phyloP scores from a whole-genome alignment of 495 filamentous ascomycete species.

The Penicillium lividum region DNA sequence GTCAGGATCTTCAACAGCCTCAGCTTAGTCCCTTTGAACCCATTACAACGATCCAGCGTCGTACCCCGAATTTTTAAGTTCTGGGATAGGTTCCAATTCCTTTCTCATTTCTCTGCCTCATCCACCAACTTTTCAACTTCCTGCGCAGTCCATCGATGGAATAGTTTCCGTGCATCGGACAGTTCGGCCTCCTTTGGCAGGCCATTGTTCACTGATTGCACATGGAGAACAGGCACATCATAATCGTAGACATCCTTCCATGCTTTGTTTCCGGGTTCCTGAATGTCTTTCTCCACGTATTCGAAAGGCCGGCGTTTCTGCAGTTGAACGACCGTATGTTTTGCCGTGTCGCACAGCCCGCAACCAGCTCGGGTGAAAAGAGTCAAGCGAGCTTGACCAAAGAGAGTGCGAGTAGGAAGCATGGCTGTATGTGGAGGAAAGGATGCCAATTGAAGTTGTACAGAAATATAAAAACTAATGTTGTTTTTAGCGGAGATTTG shows the following conservation, averaged over 20 bases:
- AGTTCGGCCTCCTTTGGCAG: constrained; percentile 25
- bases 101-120: constrained; percentile 46
- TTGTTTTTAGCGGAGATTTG: neutral
- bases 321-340: constrained; percentile 66
- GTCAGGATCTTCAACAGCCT: neutral
- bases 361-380: constrained; percentile 82
- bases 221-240: constrained; percentile 85
- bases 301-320: constrained; percentile 69
- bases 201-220: constrained; percentile 45
- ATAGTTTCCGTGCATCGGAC: constrained; percentile 70
- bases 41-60: neutral
- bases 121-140: constrained; percentile 73
- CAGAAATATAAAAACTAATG: neutral
- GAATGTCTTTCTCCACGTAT: constrained; percentile 79
- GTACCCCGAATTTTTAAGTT: neutral
- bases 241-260: constrained; percentile 89
- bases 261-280: constrained; percentile 58
- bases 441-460: neutral
- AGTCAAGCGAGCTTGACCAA: constrained; percentile 68
- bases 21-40: neutral
- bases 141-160: constrained; percentile 75
- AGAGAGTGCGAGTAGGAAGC: constrained; percentile 40
- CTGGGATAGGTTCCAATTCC: neutral
- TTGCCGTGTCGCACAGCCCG: constrained; percentile 76
- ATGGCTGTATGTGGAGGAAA: constrained; percentile 17